Conservation (phyloP, 306 rosid species). For the Lupinus albus region DNA sequence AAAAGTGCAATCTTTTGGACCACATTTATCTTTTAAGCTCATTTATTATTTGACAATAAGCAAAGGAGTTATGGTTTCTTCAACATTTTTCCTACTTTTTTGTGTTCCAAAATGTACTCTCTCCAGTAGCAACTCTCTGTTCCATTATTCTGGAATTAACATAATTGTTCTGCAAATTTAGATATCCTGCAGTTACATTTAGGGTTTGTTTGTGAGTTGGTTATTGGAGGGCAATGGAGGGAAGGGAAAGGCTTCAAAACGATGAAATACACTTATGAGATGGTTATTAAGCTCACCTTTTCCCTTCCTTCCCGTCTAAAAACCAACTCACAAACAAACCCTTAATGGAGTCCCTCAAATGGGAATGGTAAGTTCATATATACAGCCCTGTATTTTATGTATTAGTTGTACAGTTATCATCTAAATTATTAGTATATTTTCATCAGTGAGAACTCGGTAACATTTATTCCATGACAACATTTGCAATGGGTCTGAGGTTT, state of each 20-base stretch:
- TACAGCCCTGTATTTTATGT: slow-evolving; percentile 4
- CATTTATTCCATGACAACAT: slow-evolving; percentile 9
- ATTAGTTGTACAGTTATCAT: slow-evolving; percentile 1
- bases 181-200: slow-evolving; percentile 24
- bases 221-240: no score
- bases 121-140: slow-evolving; percentile 28
- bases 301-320: no score
- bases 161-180: neutral
- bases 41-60: slow-evolving; percentile 23
- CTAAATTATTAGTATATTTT: slow-evolving; percentile 31
- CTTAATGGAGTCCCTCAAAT: slow-evolving; percentile 18
- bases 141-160: slow-evolving; percentile 28
- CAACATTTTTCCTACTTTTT: neutral
- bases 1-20: slow-evolving; percentile 24
- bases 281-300: no score
- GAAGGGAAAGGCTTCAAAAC: no score
- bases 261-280: no score
- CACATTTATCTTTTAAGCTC: neutral
- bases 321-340: no score
- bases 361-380: slow-evolving; percentile 31
- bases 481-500: neutral
- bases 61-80: slow-evolving; percentile 1
- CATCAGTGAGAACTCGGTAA: slow-evolving; percentile 15
- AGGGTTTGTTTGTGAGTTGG: no score
- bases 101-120: slow-evolving; percentile 7